Base-by-base conservation (phyloP, 2,329 filamentous ascomycete genomes). In the Aspergillus bombycis region DNA sequence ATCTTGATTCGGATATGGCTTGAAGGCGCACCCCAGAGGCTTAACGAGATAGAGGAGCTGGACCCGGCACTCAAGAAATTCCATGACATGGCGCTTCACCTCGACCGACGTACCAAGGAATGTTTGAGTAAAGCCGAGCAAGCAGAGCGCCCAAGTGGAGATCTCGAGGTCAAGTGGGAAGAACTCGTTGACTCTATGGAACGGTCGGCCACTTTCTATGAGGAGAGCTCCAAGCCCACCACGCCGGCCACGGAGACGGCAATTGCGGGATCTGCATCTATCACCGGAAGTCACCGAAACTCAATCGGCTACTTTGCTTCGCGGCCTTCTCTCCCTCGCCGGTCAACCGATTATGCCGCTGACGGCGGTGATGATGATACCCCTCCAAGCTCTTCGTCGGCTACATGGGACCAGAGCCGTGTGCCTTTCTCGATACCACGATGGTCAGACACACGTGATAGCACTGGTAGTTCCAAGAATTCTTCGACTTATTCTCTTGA, bases 1-100 rank as follows among this genome's bases (percentile, higher is more conserved):
- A 89, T 90, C 43, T 80, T 99, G 21, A 90, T 96, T 26, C 91
- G 91, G 55, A 70, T 82, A 59, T 81, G 82, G 81, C 74, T 83
- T 21, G 74, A 79, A 54, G 74, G 74, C 50, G 74, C 78, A 58
- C 74, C 81, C 23, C 68, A 79, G 61, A 73, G 78, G 57, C 69
- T 85, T 36, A 65, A 67, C n/a, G 77, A 77, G 53, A 57, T 76
- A 36, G 74, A 77, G 21, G 79, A 79, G 6, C 63, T 79, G 26
- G 80, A 82, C 54, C 67, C 72, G 32, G 71, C 65, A 45, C 65
- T 84, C 26, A 61, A 72, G 46, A 78, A 75, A 38, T 84, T 84
- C 66, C 80, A 84, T 64, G 67, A 77, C 11, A 65, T 80, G 30
- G 82, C 82, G 30, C 65, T 80, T 43, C 72, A 72, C n/a, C 71